Percentiles rank a stretch among this genome's conserved stretches.
Evolutionary conservation across 352 stramenopile species (phyloP).

Genomic region (Hyaloperonospora arabidopsidis): DNA sequence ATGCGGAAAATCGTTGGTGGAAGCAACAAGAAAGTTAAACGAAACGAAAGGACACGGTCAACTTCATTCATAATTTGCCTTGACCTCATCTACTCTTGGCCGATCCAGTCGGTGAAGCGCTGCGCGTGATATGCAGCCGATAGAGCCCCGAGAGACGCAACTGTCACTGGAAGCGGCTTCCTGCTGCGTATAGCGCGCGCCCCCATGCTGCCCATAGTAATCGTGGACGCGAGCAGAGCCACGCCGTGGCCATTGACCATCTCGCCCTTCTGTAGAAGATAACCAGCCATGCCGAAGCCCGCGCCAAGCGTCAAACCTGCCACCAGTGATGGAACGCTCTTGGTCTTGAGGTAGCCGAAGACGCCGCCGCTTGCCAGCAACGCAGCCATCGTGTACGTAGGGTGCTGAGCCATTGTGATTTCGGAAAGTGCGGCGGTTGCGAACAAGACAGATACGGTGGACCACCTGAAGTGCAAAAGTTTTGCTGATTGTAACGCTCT

Average conservation of each 20-base stretch:
- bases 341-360: slow-evolving; percentile 76
- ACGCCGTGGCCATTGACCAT: slow-evolving; percentile 80
- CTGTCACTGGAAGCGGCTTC: slow-evolving; percentile 63
- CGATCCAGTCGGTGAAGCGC: slow-evolving; percentile 76
- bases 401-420: slow-evolving; percentile 59
- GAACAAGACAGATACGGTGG: no score
- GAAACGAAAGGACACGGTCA: slow-evolving; percentile 8
- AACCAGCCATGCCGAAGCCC: slow-evolving; percentile 70
- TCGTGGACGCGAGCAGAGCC: slow-evolving; percentile 69
- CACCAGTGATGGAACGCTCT: slow-evolving; percentile 73
- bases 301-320: slow-evolving; percentile 73
- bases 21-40: slow-evolving; percentile 5
- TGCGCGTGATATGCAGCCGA: slow-evolving; percentile 79
- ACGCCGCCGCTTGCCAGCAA: slow-evolving; percentile 56
- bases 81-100: slow-evolving; percentile 50
- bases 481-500: no score
- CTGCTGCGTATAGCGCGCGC: slow-evolving; percentile 64
- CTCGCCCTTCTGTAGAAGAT: slow-evolving; percentile 69
- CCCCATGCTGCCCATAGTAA: slow-evolving; percentile 84
- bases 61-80: slow-evolving; percentile 11
- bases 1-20: slow-evolving; percentile 4
- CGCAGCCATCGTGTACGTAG: slow-evolving; percentile 78
- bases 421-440: not conserved
- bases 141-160: slow-evolving; percentile 67
- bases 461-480: no score